Evolutionary conservation across 2,329 filamentous ascomycete species (phyloP).

Genomic region (Diaporthe humulicola): DNA sequence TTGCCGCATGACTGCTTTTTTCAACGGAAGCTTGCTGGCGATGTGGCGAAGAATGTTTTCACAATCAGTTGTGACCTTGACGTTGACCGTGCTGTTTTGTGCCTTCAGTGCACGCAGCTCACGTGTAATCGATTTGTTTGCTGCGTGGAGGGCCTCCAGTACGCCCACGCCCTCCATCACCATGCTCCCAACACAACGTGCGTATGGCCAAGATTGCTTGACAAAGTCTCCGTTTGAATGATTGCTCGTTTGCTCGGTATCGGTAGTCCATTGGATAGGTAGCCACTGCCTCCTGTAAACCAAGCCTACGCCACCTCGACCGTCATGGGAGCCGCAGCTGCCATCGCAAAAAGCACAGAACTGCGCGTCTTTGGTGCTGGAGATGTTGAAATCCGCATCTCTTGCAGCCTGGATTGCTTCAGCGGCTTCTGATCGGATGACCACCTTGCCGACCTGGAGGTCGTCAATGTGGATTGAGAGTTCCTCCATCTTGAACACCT

Average conservation of each 20-base stretch:
- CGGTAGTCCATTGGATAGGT: not conserved
- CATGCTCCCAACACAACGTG: rapidly evolving
- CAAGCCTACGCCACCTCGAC: not conserved
- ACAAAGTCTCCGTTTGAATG: not conserved
- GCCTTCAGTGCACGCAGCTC: not conserved
- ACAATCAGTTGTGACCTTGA: not conserved
- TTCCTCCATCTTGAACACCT: not conserved
- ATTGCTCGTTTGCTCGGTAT: not conserved
- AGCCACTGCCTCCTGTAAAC: not conserved
- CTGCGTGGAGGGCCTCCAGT: not conserved
- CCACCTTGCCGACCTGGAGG: not conserved
- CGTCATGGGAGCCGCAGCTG: rapidly evolving
- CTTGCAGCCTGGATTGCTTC: not conserved
- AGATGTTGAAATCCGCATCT: not conserved
- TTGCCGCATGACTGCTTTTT: not conserved
- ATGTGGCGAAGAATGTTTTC: not conserved
- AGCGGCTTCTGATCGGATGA: not conserved
- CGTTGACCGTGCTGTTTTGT: not conserved
- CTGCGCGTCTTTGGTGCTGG: not conserved
- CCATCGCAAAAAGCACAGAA: not conserved
- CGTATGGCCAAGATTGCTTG: not conserved
- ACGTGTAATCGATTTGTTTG: not conserved
- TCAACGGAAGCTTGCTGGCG: not conserved
- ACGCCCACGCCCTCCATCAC: not conserved
- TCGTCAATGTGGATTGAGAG: not conserved